Conservation (phyloP, 1,139 yeast species). For the Sugiyamaella novakii region DNA sequence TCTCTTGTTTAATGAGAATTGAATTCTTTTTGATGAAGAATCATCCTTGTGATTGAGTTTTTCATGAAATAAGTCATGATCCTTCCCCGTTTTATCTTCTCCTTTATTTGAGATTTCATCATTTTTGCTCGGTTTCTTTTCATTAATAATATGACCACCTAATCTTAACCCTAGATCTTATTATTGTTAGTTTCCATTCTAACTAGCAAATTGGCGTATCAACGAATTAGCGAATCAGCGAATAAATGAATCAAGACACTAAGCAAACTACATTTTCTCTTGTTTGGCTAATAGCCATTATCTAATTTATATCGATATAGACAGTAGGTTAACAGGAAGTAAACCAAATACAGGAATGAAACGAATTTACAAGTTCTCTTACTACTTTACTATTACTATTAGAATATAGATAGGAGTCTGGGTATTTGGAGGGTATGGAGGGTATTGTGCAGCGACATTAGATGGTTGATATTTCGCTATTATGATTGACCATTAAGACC, state of each 20-base stretch:
- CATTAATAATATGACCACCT: not conserved
- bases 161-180: not conserved
- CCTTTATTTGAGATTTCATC: not conserved
- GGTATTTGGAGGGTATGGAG: not conserved
- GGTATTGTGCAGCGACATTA: conserved; percentile 2
- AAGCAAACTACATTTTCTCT: not conserved
- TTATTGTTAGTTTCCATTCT: not conserved
- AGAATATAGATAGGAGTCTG: conserved; percentile 3
- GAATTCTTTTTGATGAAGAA: conserved; percentile 6
- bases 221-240: conserved; percentile 1
- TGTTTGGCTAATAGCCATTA: not conserved
- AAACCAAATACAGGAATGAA: conserved; percentile 1
- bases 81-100: not conserved
- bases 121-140: not conserved
- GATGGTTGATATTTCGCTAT: too few relatives aligned
- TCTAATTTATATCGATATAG: not conserved
- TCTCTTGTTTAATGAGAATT: conserved; percentile 2
- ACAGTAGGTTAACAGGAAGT: conserved; percentile 5
- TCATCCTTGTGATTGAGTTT: not conserved
- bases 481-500: too few relatives aligned
- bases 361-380: conserved; percentile 2
- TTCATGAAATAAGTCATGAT: conserved; percentile 4
- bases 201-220: too few relatives aligned
- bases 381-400: conserved; percentile 6
- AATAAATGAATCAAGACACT: not conserved